These are phyloP conservation scores for Moesziomyces sp. DNA, from an alignment of 1,284 basidiomycete genomes.

Conservation along the genomic window DNA sequence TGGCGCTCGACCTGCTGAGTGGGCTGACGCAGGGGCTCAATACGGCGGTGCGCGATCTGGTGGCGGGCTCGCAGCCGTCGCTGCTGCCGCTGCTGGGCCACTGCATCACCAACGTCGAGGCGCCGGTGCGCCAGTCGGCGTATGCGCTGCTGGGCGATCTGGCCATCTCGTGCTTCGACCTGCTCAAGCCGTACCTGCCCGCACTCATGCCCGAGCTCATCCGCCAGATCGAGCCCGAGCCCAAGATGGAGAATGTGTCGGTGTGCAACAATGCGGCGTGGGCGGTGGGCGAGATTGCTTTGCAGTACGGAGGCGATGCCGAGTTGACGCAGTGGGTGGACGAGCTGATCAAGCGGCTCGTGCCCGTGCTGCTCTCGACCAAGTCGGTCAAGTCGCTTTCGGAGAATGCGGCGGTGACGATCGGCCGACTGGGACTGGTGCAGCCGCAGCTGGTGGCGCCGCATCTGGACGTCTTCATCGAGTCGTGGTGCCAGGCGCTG, in stretches of 20 bases:
- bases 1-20: constrained; percentile 92
- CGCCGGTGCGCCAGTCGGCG: constrained; percentile 93
- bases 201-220: constrained; percentile 90
- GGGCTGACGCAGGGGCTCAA: constrained; percentile 95
- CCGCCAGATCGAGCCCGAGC: constrained; percentile 87
- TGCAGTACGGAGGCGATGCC: constrained; percentile 69
- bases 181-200: constrained; percentile 81
- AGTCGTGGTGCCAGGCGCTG: constrained; percentile 95
- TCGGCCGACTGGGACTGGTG: constrained; percentile 93
- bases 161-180: constrained; percentile 90
- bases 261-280: constrained; percentile 99
- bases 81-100: constrained; percentile 61
- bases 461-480: constrained; percentile 87
- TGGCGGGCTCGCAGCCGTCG: constrained; percentile 57
- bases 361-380: constrained; percentile 88
- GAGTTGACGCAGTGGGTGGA: constrained; percentile 62
- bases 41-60: constrained; percentile 69
- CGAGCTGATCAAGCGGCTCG: constrained; percentile 84
- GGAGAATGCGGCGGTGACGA: constrained; percentile 99
- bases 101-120: constrained; percentile 79
- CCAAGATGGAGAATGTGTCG: constrained; percentile 89
- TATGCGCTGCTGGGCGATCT: constrained; percentile 97
- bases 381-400: constrained; percentile 93
- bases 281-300: constrained; percentile 96
- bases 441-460: constrained; percentile 89